Conservation (phyloP, 1,284 basidiomycete species). For the Erythrobasidium hasegawianum region DNA sequence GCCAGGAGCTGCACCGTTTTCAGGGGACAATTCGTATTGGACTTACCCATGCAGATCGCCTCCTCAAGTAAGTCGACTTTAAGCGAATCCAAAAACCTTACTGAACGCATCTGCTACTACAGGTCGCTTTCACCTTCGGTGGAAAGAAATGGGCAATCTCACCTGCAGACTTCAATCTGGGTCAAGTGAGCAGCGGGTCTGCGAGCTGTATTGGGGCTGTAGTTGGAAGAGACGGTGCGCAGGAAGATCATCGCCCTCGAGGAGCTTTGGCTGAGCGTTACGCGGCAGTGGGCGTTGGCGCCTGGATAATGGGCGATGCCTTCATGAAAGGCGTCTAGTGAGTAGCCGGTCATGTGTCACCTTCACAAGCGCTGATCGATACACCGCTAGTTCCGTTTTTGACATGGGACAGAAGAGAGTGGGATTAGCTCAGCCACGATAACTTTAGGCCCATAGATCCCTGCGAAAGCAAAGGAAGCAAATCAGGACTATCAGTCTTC, state of each 20-base stretch:
- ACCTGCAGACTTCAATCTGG: slow-evolving; percentile 37
- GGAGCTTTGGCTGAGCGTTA: slow-evolving; percentile 4
- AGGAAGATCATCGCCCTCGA: background rate
- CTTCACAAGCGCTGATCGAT: background rate
- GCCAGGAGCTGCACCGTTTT: slow-evolving; percentile 27
- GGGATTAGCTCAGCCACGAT: slow-evolving; percentile 4
- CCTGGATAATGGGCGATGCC: slow-evolving; percentile 26
- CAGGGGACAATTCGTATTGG: slow-evolving; percentile 32
- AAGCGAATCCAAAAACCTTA: background rate
- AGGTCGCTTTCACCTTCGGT: slow-evolving; percentile 35
- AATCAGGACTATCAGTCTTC: no score
- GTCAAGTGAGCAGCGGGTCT: slow-evolving; percentile 25
- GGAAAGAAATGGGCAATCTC: slow-evolving; percentile 33
- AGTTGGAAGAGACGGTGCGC: slow-evolving; percentile 33
- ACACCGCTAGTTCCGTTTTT: slow-evolving; percentile 10
- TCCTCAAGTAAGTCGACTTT: background rate
- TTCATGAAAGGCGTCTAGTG: slow-evolving; percentile 36
- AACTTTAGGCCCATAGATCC: no score
- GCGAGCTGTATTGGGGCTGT: slow-evolving; percentile 38
- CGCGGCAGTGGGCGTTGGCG: slow-evolving; percentile 23
- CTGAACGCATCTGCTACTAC: slow-evolving; percentile 2
- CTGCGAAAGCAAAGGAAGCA: no score
- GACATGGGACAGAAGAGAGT: slow-evolving; percentile 19
- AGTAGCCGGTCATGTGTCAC: background rate
- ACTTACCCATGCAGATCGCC: slow-evolving; percentile 34